phyloP scores from a whole-genome alignment of 306 rosid species.

The Vicia faba region DNA sequence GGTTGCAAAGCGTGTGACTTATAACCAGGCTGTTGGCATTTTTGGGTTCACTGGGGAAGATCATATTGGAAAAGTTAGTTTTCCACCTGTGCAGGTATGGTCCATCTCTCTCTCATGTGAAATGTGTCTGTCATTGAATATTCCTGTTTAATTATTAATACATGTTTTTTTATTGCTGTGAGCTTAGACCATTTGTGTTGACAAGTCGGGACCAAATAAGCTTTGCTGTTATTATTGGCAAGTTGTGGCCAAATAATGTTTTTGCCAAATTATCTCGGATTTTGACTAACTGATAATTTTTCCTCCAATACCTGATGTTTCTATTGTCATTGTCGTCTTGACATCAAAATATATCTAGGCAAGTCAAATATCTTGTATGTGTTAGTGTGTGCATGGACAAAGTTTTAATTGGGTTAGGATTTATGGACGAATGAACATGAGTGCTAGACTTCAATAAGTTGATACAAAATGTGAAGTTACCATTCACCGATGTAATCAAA shows the following conservation, averaged over 20 bases:
- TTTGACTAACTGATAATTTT: neutral
- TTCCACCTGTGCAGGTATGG: constrained; percentile 90
- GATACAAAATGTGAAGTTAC: constrained; percentile 21
- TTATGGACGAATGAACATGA: too few species aligned
- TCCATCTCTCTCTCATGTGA: constrained; percentile 24
- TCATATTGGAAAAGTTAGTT: constrained; percentile 92
- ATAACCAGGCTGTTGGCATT: constrained; percentile 89
- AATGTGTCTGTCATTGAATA: neutral
- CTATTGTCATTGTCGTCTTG: neutral
- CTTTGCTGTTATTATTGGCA: too few species aligned
- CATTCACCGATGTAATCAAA: too few species aligned
- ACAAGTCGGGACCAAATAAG: too few species aligned
- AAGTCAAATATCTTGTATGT: neutral
- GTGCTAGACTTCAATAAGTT: neutral
- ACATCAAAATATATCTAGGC: constrained; percentile 3
- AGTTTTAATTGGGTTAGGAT: constrained; percentile 19
- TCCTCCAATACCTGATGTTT: constrained; percentile 2
- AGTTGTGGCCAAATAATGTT: too few species aligned
- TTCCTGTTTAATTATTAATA: neutral
- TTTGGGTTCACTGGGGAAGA: constrained; percentile 93
- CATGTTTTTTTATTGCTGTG: neutral
- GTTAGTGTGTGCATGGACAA: neutral
- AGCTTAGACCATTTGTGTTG: neutral
- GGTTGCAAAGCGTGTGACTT: constrained; percentile 82
- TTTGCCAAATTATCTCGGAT: too few species aligned